Percentiles rank a stretch among this genome's conserved stretches.
Conservation (phyloP, 2,329 filamentous ascomycete species). For the Stagonosporopsis cucurbitacearum region DNA sequence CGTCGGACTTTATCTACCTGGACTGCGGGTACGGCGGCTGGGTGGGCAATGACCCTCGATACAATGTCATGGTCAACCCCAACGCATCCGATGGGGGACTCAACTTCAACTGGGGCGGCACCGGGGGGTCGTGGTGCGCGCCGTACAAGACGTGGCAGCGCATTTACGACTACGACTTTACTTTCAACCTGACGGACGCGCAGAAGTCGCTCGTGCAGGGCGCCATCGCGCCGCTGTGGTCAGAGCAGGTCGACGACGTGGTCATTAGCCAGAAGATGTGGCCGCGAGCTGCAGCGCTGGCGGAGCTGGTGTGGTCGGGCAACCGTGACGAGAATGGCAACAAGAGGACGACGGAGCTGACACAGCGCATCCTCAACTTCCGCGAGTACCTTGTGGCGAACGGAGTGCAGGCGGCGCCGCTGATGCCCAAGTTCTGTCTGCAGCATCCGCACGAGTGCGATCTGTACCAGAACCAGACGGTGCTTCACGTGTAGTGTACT, state of each 20-base stretch:
- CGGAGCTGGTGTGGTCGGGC: slow-evolving; percentile 63
- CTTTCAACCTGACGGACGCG: slow-evolving; percentile 53
- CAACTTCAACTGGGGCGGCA: slow-evolving; percentile 63
- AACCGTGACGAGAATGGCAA: slow-evolving; percentile 58
- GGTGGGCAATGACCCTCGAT: slow-evolving; percentile 62
- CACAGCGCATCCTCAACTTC: slow-evolving; percentile 65
- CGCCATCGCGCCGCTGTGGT: slow-evolving; percentile 60
- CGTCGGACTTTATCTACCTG: slow-evolving; percentile 62
- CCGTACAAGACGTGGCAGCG: slow-evolving; percentile 68
- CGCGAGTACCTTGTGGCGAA: slow-evolving; percentile 65
- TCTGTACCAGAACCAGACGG: slow-evolving; percentile 60
- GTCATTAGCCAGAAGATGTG: slow-evolving; percentile 60
- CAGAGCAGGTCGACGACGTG: slow-evolving; percentile 62
- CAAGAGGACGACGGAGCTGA: slow-evolving; percentile 61
- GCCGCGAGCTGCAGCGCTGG: slow-evolving; percentile 64
- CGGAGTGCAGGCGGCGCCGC: slow-evolving; percentile 57
- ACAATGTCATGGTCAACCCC: slow-evolving; percentile 62
- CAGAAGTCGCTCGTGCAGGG: slow-evolving; percentile 60
- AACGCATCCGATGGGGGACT: slow-evolving; percentile 47
- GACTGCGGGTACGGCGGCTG: slow-evolving; percentile 64
- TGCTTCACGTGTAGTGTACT: slow-evolving; percentile 11
- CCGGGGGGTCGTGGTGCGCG: slow-evolving; percentile 63
- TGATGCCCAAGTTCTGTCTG: slow-evolving; percentile 65
- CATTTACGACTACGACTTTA: slow-evolving; percentile 66
- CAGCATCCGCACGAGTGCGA: slow-evolving; percentile 66